Base-by-base conservation (phyloP, 1,139 yeast genomes). In the Nakaseomyces glabratus region DNA sequence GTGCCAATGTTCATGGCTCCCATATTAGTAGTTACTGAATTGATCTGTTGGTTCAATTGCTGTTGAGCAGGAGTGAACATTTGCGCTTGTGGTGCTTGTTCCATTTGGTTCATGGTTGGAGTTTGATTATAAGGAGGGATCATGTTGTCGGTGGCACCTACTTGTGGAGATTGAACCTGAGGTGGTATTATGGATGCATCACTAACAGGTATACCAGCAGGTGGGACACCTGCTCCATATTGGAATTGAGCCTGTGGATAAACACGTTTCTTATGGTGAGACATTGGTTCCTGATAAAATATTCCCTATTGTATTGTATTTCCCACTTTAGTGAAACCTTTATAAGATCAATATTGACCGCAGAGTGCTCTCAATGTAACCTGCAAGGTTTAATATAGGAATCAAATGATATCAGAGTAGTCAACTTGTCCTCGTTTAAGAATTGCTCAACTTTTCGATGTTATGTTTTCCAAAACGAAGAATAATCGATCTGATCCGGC, bases 221-320 rank as follows among this genome's bases (percentile, higher is more conserved):
- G 16, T 13, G 24, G 19, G 16, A 38, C 41, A 16, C 41, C 42
- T 38, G 44, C 40, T 24, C 47, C 44, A 29, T 43, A 42, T 28
- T 55, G 60, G 40, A 50, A 54, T 44, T 59, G 64, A 12, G 62
- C 61, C 42, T 59, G 56, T 38, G 66, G 66, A 40, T 62, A 62
- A 13, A 60, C 65, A 43, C 66, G 63, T 48, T 58, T 62, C 48
- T 48, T 61, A 39, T 49, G 52, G 34, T 52, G 58, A 28, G 65
- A 61, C 66, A 61, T 60, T 8, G 20, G 25, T 30, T n/a, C 20
- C 20, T 19, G 10, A 15, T 24, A 10, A 7, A 10, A 15, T 24
- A 23, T 24, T 24, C 10, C 19, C 6, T 9, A 19, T 6, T 24
- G 19, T 24, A 15, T 15, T 14, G 4, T 4, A 23, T 12, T 12